Evolutionary conservation across 129 eudicot genomes (phyloP), one percentile per base, ranked within the genome.

Genomic region (Erigeron canadensis): DNA sequence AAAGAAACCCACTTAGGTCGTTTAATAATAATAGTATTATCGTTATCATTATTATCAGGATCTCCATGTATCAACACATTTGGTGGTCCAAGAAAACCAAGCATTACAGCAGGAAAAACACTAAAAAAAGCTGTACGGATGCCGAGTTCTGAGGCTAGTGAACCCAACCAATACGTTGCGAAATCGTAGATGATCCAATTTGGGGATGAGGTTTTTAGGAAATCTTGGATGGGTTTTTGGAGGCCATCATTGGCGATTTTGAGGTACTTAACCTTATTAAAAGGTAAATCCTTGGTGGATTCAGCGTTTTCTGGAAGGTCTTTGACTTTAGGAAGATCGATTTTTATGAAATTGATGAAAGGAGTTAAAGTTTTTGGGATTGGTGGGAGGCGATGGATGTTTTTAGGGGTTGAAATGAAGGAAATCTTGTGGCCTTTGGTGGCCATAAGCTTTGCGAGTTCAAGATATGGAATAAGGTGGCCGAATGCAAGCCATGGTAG

Each of bases 101-200:
- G 21, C 4, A 17, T 11, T 7, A 16, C 13, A 38, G 72, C 79
- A 0, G 17, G 37, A 10, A 63, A 34, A 5, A 74, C 41, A 22
- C 64, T 48, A 40, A 63, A 65, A 53, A 8, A 64, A 4, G 56
- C 79, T 0, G 48, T 74, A 4, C 28, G 21, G 7, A 74, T 19
- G 19, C 39, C 40, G 15, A 16, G 56, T 22, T 64, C 41, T 3
- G 22, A 39, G 0, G 81, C 61, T 10, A 69, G 11, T 19, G 74
- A 70, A 7, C 62, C 54, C 18, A 79, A 6, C 83, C 83, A 79
- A 55, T 55, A 67, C 9, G 72, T 40, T 7, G 34, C 37, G 42
- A 72, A 79, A 56, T 80, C 84, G 15, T 23, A 62, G n/a, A 80
- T 11, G 58, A 80, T 56, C 84, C 84, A 80, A 51, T 80, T 72